Evolutionary conservation across 768 basidiomycete species (phyloP).

Genomic region (Auricularia sp.): DNA sequence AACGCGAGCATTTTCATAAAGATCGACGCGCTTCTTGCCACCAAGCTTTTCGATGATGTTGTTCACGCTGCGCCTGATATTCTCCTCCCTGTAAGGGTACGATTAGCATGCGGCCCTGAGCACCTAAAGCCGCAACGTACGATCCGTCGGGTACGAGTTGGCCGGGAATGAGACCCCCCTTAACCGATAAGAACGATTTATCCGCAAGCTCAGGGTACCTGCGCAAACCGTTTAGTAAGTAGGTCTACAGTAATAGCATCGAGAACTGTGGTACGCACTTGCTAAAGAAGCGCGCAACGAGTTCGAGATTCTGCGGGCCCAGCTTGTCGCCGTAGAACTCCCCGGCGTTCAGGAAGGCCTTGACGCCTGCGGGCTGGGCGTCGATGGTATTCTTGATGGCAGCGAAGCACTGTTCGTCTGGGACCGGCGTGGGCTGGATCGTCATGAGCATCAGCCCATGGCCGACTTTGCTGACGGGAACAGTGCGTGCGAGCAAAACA

Average conservation of each 20-base stretch:
- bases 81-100: not conserved
- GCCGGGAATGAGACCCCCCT: too few relatives aligned
- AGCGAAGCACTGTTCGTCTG: constrained; percentile 53
- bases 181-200: too few relatives aligned
- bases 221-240: not conserved
- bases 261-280: constrained; percentile 32
- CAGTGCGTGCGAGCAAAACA: too few relatives aligned
- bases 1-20: constrained; percentile 42
- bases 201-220: too few relatives aligned
- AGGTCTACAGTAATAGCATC: constrained; percentile 9
- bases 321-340: constrained; percentile 47
- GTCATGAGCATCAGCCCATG: not conserved
- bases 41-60: constrained; percentile 5
- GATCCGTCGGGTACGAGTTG: too few relatives aligned
- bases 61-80: constrained; percentile 6
- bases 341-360: constrained; percentile 46
- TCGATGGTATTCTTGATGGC: constrained; percentile 47
- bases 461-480: not conserved
- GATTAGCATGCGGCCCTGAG: too few relatives aligned
- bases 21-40: constrained; percentile 6
- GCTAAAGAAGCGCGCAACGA: constrained; percentile 41
- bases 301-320: constrained; percentile 33
- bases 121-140: too few relatives aligned
- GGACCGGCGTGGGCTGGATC: constrained; percentile 35
- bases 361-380: constrained; percentile 31